phyloP scores from a whole-genome alignment of 805 yeast genomes.

The Candida alai region DNA sequence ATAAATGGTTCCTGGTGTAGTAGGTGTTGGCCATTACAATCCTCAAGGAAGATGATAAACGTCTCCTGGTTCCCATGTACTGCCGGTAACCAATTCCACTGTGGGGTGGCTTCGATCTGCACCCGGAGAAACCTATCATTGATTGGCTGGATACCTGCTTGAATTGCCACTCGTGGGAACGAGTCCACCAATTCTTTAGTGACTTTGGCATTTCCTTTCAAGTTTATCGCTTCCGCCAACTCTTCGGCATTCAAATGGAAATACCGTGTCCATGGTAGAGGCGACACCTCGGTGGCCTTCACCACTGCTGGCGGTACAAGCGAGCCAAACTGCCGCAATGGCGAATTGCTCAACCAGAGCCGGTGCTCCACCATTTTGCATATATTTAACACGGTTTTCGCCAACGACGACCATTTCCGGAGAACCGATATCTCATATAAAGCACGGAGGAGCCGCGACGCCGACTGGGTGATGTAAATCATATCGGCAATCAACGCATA shows the following conservation, averaged over 20 bases:
- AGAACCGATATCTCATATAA: constrained; percentile 70
- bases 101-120: constrained; percentile 63
- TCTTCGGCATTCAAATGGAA: constrained; percentile 69
- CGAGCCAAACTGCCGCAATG: constrained; percentile 74
- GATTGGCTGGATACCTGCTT: constrained; percentile 69
- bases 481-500: constrained; percentile 90
- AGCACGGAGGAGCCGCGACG: constrained; percentile 84
- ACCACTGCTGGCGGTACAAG: constrained; percentile 69
- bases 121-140: constrained; percentile 65
- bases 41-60: constrained; percentile 74
- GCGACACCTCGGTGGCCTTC: constrained; percentile 71
- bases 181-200: constrained; percentile 58
- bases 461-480: constrained; percentile 90
- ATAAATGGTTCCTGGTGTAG: constrained; percentile 55
- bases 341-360: constrained; percentile 82
- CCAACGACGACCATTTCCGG: constrained; percentile 66
- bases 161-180: constrained; percentile 67
- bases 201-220: constrained; percentile 59
- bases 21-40: constrained; percentile 74
- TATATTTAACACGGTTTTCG: constrained; percentile 55
- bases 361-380: constrained; percentile 79
- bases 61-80: constrained; percentile 64
- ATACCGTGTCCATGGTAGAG: constrained; percentile 79
- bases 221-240: constrained; percentile 75
- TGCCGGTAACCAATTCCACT: constrained; percentile 63